Conservation (phyloP, 2,329 filamentous ascomycete species). For the Cordyceps tenuipes region DNA sequence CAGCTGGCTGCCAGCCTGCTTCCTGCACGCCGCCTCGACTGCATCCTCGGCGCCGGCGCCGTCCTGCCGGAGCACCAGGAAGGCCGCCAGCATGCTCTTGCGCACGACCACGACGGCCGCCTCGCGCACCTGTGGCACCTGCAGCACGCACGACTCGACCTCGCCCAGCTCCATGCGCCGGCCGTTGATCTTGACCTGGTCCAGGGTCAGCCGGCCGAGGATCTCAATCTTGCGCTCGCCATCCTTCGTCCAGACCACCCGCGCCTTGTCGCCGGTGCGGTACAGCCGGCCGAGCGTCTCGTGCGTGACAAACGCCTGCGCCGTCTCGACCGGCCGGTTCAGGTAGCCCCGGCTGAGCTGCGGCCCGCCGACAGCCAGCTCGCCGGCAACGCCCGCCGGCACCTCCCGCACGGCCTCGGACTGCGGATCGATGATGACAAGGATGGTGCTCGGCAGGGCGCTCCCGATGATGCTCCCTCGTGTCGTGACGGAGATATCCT, state of each 20-base stretch:
- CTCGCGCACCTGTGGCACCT: conserved; percentile 22
- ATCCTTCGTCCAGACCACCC: not conserved
- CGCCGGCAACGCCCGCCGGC: not conserved
- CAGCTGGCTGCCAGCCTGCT: not conserved
- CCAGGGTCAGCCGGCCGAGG: not conserved
- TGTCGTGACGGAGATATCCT: not conserved
- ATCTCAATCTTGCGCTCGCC: not conserved
- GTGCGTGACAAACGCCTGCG: not conserved
- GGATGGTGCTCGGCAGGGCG: not conserved
- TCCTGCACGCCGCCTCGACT: not conserved
- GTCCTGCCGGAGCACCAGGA: not conserved
- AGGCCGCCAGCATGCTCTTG: not conserved
- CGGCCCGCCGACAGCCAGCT: conserved; percentile 20
- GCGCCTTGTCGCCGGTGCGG: conserved; percentile 2
- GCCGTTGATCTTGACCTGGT: conserved; percentile 8
- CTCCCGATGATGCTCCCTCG: not conserved
- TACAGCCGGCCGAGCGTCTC: not conserved
- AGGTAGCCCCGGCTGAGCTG: conserved; percentile 6
- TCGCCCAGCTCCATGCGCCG: not conserved
- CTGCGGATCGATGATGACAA: not conserved
- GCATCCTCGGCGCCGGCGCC: not conserved
- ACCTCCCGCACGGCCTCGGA: not conserved
- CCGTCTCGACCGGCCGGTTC: not conserved
- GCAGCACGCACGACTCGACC: not conserved
- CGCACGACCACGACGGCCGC: conserved; percentile 39